Percentiles rank a stretch among this genome's conserved stretches.
phyloP scores from a whole-genome alignment of 352 stramenopile species.

The Pythium utonaiense region DNA sequence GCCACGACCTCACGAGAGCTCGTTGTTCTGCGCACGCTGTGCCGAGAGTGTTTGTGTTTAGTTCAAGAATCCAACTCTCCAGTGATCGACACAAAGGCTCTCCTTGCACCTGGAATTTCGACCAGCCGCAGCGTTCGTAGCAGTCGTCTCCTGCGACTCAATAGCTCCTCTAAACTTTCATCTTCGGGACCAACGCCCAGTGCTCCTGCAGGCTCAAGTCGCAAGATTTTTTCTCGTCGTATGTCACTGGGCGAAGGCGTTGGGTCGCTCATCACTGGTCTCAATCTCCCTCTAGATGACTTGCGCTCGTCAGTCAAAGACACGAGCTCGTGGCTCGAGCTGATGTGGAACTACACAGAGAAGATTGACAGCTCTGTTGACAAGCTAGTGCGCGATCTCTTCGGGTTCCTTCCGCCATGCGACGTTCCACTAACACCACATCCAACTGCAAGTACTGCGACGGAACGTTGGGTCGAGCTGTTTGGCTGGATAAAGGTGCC shows the following conservation, averaged over 20 bases:
- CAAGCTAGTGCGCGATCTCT: constrained; percentile 13
- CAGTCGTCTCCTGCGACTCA: constrained; percentile 2
- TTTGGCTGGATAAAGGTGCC: constrained; percentile 20
- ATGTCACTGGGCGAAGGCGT: not conserved
- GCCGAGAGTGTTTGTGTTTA: constrained; percentile 11
- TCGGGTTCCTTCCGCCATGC: constrained; percentile 11
- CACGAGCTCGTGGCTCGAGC: constrained; percentile 30
- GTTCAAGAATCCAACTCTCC: constrained; percentile 1
- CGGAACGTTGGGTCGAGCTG: constrained; percentile 2
- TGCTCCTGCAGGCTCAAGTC: not conserved
- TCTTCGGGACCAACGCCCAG: not conserved
- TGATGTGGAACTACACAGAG: constrained; percentile 29
- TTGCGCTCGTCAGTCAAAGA: constrained; percentile 16
- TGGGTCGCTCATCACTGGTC: constrained; percentile 22
- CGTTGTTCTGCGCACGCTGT: constrained; percentile 6
- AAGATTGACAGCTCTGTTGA: constrained; percentile 8
- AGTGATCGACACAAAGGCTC: not conserved
- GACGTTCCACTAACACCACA: not conserved
- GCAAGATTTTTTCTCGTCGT: constrained; percentile 4
- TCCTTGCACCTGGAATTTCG: constrained; percentile 2
- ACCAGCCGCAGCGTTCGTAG: constrained; percentile 4
- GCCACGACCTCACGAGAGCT: constrained; percentile 1
- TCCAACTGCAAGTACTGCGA: not conserved
- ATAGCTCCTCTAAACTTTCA: not conserved
- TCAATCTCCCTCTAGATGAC: constrained; percentile 18